Percentiles rank a stretch among this genome's conserved stretches.
These are phyloP conservation scores for Fusarium hostae DNA, from an alignment of 2,329 filamentous ascomycete species.

Conservation along the genomic window DNA sequence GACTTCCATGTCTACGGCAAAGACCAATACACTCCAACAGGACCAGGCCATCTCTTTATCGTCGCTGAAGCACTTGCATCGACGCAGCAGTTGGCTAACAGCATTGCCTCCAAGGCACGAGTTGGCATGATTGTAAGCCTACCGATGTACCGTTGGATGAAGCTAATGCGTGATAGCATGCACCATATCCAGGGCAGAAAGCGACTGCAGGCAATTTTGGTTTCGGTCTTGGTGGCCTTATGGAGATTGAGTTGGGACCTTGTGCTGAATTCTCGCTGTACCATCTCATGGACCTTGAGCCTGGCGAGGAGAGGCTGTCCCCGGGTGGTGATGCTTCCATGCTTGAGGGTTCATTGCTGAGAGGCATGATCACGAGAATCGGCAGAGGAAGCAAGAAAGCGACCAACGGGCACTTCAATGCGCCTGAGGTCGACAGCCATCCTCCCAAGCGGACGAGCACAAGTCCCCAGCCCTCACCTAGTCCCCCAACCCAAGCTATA, in stretches of 20 bases:
- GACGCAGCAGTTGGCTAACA: slow-evolving; percentile 57
- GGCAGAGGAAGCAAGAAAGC: too few relatives aligned
- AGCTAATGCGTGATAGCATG: slow-evolving; percentile 48
- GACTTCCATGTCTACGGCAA: slow-evolving; percentile 59
- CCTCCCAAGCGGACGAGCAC: not conserved
- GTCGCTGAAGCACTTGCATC: slow-evolving; percentile 59
- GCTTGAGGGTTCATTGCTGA: not conserved
- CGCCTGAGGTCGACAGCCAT: not conserved
- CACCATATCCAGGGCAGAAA: slow-evolving; percentile 60
- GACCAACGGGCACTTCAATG: not conserved
- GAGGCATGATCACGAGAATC: not conserved
- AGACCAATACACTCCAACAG: not conserved
- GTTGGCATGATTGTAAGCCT: slow-evolving; percentile 45
- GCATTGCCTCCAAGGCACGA: slow-evolving; percentile 45
- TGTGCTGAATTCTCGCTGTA: slow-evolving; percentile 60
- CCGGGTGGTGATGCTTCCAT: rapidly evolving
- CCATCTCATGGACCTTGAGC: slow-evolving; percentile 58
- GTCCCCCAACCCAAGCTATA: rapidly evolving
- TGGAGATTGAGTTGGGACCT: slow-evolving; percentile 48
- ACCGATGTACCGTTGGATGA: rapidly evolving
- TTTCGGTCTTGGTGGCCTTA: slow-evolving; percentile 44
- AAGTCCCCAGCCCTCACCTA: not conserved
- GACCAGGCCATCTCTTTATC: slow-evolving; percentile 52
- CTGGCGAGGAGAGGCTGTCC: slow-evolving; percentile 37
- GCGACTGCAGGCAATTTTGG: slow-evolving; percentile 64